phyloP scores from a whole-genome alignment of 2,329 filamentous ascomycete species.

The Ambrosiella cleistominuta region DNA sequence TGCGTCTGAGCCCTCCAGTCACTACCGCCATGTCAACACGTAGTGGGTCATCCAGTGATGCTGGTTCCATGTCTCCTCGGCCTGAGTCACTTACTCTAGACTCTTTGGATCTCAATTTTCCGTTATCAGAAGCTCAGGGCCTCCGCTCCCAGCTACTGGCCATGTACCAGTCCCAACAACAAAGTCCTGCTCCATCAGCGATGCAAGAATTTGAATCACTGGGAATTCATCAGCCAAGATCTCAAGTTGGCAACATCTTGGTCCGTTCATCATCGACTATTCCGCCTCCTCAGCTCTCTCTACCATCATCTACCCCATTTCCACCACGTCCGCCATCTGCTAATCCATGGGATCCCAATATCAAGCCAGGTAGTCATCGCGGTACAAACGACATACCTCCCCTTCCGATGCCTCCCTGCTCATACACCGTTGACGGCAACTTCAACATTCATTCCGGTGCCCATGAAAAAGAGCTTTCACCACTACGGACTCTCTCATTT shows the following conservation, averaged over 20 bases:
- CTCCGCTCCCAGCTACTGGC: not conserved
- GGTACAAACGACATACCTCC: not conserved
- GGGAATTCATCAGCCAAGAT: conserved; percentile 2
- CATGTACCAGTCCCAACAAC: not conserved
- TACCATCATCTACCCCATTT: conserved; percentile 8
- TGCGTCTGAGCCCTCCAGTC: conserved; percentile 25
- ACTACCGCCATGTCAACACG: conserved; percentile 2
- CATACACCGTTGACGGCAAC: not conserved
- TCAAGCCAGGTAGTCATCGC: conserved; percentile 15
- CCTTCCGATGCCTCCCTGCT: not conserved
- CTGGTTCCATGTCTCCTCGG: not conserved
- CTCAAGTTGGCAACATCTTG: not conserved
- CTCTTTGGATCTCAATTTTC: not conserved
- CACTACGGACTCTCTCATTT: not conserved
- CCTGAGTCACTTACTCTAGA: not conserved
- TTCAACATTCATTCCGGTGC: not conserved
- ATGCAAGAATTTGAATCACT: not conserved
- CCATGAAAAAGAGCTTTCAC: not conserved
- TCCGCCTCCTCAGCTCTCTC: not conserved
- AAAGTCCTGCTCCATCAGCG: not conserved
- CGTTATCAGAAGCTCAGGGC: not conserved
- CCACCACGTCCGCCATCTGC: conserved; percentile 21
- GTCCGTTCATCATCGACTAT: not conserved
- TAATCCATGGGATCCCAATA: conserved; percentile 27
- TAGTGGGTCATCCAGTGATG: conserved; percentile 4